A percentile compares a stretch with the other conserved stretches of the same genome.
These are phyloP conservation scores for Rhypophila decipiens DNA, from an alignment of 495 filamentous ascomycete species.

Conservation along the genomic window DNA sequence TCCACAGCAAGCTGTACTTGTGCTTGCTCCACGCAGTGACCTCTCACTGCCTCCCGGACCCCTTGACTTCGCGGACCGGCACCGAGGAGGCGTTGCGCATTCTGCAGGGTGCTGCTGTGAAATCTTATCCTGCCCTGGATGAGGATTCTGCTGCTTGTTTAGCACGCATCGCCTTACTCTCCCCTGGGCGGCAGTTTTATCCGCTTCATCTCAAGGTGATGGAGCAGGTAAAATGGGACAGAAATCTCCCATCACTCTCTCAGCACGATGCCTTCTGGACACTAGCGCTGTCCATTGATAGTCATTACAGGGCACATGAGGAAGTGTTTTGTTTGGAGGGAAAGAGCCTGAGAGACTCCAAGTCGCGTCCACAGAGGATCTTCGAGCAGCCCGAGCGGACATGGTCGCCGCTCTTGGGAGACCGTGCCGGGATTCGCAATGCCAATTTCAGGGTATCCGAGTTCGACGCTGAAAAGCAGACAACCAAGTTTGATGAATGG, in stretches of 20 bases:
- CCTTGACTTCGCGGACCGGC: constrained; percentile 51
- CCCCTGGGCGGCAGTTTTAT: constrained; percentile 38
- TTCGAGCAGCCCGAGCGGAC: background rate
- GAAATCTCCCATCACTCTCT: constrained; percentile 33
- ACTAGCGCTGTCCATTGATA: constrained; percentile 34
- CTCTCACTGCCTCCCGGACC: constrained; percentile 51
- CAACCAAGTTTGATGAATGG: constrained; percentile 20
- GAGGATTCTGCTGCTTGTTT: constrained; percentile 35
- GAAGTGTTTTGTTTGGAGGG: constrained; percentile 20
- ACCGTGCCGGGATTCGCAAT: constrained; percentile 40
- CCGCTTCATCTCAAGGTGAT: constrained; percentile 15
- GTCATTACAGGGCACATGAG: constrained; percentile 22
- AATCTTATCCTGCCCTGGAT: constrained; percentile 44
- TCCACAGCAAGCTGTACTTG: constrained; percentile 49
- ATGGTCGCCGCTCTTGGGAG: constrained; percentile 16
- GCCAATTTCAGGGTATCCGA: constrained; percentile 40
- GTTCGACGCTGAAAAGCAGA: constrained; percentile 50
- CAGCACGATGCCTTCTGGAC: constrained; percentile 47
- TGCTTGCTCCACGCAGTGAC: constrained; percentile 59
- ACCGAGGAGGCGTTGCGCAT: constrained; percentile 54
- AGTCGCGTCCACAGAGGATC: background rate
- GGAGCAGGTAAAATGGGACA: constrained; percentile 21
- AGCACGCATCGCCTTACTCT: constrained; percentile 40
- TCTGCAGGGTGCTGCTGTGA: constrained; percentile 40
- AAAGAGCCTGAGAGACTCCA: constrained; percentile 2